Evolutionary conservation across 78 protist genomes (phyloP), one percentile per base, ranked within the genome.

Genomic region (Dictyostelium intermedium): DNA sequence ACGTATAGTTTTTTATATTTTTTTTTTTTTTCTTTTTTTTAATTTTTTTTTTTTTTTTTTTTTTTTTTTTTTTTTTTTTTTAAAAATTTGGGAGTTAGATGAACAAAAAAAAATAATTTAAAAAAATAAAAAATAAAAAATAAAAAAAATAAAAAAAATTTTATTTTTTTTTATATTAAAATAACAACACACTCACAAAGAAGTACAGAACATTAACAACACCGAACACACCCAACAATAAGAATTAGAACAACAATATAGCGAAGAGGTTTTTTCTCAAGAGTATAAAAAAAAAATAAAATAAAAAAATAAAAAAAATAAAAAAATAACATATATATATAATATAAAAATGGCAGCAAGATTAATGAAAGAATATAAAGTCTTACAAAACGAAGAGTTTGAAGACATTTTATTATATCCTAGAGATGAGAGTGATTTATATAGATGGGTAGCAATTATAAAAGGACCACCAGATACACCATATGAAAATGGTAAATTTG

Each of bases 391-490:
- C 37, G 92, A 92, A 73, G 72, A 45, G 18, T 84, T 85, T 25
- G 92, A 92, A 37, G 96, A 92, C 79, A 92, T 92, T 23, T 39
- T 85, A 43, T 56, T 92, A 56, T 69, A 53, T 25, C 96, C 96
- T 8, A 73, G 74, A 37, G 80, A 77, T 60, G 96, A 94, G 32
- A 35, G 50, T 37, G 93, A 94, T 60, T 30, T 94, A 25, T 86
- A 35, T 83, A 47, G 66, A 78, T 97, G 98, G 98, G 34, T 66
- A 10, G 98, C 97, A 50, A 63, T 60, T 70, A 92, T 97, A 11
- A 66, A 74, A n/a, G 98, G 98, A 18, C 98, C 98, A 47, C 93
- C 83, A 5, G 98, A 89, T 53, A 96, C 98, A 41, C 98, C 98
- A 6, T 97, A 85, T 76, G 97, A 91, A 63, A 96, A 85, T 34